Evolutionary conservation across 1,284 basidiomycete genomes (phyloP).

Genomic region (Cerioporus squamosus): DNA sequence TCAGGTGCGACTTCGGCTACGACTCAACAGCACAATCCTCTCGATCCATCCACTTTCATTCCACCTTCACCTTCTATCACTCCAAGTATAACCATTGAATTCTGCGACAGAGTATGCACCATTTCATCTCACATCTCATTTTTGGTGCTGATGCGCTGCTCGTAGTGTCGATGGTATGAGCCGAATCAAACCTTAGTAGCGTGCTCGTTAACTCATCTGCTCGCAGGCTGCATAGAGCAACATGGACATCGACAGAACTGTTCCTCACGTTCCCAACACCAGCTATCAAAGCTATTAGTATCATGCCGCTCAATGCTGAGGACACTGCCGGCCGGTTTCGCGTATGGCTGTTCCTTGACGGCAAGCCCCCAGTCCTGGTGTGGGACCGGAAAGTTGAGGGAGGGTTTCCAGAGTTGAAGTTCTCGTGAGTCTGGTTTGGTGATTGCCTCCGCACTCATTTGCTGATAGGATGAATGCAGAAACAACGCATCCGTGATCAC

Average conservation of each 20-base stretch:
- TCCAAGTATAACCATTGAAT: conserved; percentile 74
- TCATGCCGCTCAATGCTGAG: conserved; percentile 77
- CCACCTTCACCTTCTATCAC: conserved; percentile 52
- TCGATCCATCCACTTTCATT: conserved; percentile 62
- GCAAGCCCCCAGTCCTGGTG: conserved; percentile 48
- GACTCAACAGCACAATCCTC: conserved; percentile 29
- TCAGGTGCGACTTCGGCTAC: too few species aligned
- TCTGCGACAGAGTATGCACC: conserved; percentile 79
- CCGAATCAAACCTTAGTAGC: neutral
- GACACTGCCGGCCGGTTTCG: conserved; percentile 89
- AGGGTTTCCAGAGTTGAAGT: conserved; percentile 87
- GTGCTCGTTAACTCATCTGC: neutral
- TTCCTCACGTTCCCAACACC: conserved; percentile 88
- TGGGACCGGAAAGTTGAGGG: conserved; percentile 90
- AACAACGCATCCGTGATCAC: conserved; percentile 84
- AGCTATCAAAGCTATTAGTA: conserved; percentile 62
- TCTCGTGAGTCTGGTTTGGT: conserved; percentile 55
- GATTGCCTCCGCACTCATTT: neutral
- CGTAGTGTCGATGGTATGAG: conserved; percentile 73
- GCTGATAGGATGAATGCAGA: conserved; percentile 48
- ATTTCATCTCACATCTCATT: conserved; percentile 4
- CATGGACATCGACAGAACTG: conserved; percentile 89
- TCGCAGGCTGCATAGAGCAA: conserved; percentile 80
- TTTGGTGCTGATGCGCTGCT: neutral
- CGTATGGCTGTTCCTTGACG: conserved; percentile 72